Percentiles rank a stretch among this genome's conserved stretches.
phyloP scores from a whole-genome alignment of 2,329 filamentous ascomycete species.

The Teratosphaeria nubilosa region DNA sequence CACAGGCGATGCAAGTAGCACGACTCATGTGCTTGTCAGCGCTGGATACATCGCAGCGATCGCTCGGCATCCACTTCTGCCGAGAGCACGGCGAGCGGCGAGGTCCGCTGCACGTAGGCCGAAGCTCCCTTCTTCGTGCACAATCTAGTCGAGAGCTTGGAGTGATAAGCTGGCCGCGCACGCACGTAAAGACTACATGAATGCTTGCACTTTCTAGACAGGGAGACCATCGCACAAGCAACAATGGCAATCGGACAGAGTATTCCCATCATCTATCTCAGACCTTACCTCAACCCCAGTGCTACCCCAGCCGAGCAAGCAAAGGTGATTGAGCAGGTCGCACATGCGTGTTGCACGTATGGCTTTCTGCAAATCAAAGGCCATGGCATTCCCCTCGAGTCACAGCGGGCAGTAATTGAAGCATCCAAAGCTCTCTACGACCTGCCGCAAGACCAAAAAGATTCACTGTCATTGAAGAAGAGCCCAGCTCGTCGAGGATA shows the following conservation, averaged over 20 bases:
- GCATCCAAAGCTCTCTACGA: constrained; percentile 13
- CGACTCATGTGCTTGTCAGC: neutral
- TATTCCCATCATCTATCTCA: constrained; percentile 33
- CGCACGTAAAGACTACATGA: neutral
- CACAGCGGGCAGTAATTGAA: constrained; percentile 10
- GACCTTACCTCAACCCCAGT: constrained; percentile 24
- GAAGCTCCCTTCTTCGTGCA: neutral
- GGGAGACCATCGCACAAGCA: no score
- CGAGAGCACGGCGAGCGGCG: neutral
- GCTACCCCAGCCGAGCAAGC: constrained; percentile 16
- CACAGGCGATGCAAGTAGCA: neutral
- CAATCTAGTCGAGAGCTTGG: neutral
- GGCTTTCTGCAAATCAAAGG: constrained; percentile 36
- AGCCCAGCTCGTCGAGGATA: constrained; percentile 18
- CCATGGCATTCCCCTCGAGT: constrained; percentile 28
- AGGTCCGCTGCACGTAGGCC: neutral
- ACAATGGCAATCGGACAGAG: neutral
- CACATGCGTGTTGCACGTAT: constrained; percentile 29
- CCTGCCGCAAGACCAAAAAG: constrained; percentile 11
- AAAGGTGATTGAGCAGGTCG: constrained; percentile 33
- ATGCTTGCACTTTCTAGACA: no score
- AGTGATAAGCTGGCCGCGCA: neutral
- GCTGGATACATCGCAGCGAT: neutral
- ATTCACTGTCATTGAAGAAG: constrained; percentile 12
- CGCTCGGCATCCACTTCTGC: neutral